A percentile compares a stretch with the other conserved stretches of the same genome.
phyloP scores from a whole-genome alignment of 306 rosid genomes.

The Elaeagnus macrophylla region DNA sequence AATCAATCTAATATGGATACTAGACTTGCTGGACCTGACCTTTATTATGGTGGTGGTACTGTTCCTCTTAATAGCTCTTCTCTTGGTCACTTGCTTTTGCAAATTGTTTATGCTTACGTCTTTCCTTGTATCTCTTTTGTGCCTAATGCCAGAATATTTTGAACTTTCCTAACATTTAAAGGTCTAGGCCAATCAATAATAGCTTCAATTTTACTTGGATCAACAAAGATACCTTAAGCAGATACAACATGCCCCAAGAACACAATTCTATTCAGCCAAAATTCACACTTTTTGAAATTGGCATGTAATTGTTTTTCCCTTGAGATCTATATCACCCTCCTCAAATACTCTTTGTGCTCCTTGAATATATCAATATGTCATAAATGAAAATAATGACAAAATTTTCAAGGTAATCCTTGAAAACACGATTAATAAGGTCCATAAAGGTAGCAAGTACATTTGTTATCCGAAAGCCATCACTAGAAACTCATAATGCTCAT shows the following conservation, averaged over 20 bases:
- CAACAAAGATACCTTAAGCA: background rate
- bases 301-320: background rate
- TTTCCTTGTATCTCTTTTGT: too few relatives aligned
- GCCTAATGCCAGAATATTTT: background rate
- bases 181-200: background rate
- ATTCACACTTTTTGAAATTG: background rate
- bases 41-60: too few relatives aligned
- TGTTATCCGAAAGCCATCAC: background rate
- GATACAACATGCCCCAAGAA: background rate
- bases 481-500: background rate
- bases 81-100: too few relatives aligned
- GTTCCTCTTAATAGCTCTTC: too few relatives aligned
- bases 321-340: background rate
- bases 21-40: too few relatives aligned
- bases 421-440: background rate
- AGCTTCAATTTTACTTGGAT: background rate
- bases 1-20: too few relatives aligned
- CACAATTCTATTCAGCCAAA: background rate
- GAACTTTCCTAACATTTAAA: background rate
- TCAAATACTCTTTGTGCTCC: background rate
- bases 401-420: background rate
- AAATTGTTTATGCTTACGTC: too few relatives aligned
- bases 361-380: background rate
- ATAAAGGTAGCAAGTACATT: background rate
- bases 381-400: background rate